These are phyloP conservation scores for Saraca asoca DNA, from an alignment of 331 rosid species.

Conservation along the genomic window DNA sequence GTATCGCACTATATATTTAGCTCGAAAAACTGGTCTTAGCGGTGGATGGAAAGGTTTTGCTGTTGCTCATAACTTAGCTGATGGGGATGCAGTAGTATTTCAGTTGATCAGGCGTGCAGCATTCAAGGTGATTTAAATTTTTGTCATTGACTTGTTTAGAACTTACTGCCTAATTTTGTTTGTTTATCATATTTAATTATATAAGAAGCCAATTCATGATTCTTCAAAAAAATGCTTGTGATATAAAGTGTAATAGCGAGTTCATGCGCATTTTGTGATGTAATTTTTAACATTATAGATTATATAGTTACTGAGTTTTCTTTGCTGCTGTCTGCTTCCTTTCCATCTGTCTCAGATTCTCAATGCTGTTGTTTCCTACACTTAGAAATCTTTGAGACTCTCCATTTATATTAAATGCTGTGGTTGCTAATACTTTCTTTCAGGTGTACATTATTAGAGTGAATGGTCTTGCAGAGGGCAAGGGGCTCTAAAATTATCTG, in stretches of 20 bases:
- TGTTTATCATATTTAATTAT: constrained; percentile 20
- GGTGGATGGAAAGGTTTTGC: constrained; percentile 87
- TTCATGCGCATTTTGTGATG: constrained; percentile 8
- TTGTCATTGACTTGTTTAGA: constrained; percentile 23
- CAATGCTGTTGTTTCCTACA: background rate
- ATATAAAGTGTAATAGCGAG: background rate
- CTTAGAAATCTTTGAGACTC: constrained; percentile 3
- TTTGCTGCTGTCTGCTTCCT: background rate
- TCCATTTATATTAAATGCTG: background rate
- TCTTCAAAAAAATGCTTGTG: background rate
- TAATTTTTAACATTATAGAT: background rate
- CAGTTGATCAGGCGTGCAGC: constrained; percentile 55
- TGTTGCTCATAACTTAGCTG: constrained; percentile 70
- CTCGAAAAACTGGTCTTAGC: constrained; percentile 59
- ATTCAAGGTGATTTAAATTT: constrained; percentile 64
- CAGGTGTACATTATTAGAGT: constrained; percentile 70
- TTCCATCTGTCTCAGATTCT: background rate
- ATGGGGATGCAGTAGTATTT: constrained; percentile 81
- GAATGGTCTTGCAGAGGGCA: constrained; percentile 39
- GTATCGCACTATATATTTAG: constrained; percentile 52
- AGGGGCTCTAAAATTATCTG: constrained; percentile 17
- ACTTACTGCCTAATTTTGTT: background rate
- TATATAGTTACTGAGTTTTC: background rate
- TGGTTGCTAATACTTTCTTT: constrained; percentile 32
- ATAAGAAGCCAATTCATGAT: constrained; percentile 12